phyloP scores from a whole-genome alignment of 345 rosid species.

The Anastatica hierochuntica region DNA sequence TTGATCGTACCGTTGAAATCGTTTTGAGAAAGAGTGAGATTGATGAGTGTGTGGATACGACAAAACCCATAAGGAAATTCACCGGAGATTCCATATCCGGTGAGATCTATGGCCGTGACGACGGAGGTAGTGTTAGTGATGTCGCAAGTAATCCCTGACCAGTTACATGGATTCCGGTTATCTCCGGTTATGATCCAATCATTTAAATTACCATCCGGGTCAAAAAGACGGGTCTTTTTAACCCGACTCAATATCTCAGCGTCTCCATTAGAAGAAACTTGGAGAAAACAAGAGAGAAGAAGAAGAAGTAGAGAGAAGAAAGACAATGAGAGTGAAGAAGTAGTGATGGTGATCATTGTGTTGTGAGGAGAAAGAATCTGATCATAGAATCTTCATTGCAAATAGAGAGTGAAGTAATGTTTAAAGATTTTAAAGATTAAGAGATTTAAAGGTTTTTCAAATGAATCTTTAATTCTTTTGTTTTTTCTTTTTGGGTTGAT shows the following conservation, averaged over 20 bases:
- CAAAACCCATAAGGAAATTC: slow-evolving; percentile 53
- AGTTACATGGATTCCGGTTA: slow-evolving; percentile 42
- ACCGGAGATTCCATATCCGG: slow-evolving; percentile 35
- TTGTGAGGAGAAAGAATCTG: neutral
- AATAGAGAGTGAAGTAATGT: slow-evolving; percentile 2
- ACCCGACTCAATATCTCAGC: slow-evolving; percentile 43
- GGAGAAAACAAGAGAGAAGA: slow-evolving; percentile 5
- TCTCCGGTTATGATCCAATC: slow-evolving; percentile 39
- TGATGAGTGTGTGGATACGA: slow-evolving; percentile 43
- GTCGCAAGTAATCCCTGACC: slow-evolving; percentile 59
- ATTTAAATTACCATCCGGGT: slow-evolving; percentile 34
- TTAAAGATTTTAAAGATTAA: neutral
- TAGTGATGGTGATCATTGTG: slow-evolving; percentile 9
- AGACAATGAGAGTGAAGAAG: neutral
- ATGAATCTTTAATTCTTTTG: slow-evolving; percentile 1
- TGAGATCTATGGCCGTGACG: slow-evolving; percentile 43
- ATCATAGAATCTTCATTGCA: neutral
- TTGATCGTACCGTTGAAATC: slow-evolving; percentile 32
- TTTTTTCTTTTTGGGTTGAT: neutral
- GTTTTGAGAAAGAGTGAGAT: slow-evolving; percentile 35
- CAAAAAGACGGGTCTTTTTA: slow-evolving; percentile 29
- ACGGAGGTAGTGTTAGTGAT: slow-evolving; percentile 19
- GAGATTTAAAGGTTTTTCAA: slow-evolving; percentile 10
- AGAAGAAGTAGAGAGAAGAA: slow-evolving; percentile 4
- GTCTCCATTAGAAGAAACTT: slow-evolving; percentile 29